Base-by-base conservation (phyloP, 768 basidiomycete genomes). In the Amanita inopinata region DNA sequence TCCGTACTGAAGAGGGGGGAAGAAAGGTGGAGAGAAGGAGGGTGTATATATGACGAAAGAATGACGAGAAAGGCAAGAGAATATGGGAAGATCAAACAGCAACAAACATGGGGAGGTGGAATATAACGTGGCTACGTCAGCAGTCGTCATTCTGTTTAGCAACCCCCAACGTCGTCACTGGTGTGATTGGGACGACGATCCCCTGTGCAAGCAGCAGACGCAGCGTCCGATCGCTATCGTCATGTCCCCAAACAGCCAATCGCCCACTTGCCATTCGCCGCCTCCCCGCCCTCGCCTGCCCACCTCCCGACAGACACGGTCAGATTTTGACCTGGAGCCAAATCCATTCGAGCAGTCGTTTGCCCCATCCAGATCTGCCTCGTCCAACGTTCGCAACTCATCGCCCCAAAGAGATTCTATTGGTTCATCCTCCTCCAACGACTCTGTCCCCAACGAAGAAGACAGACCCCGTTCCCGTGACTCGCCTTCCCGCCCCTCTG, bases 281-380 rank as follows among this genome's bases (percentile, higher is more conserved):
- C 50, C 53, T 5, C 34, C 53, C 6, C 49, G 49, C 37, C 30
- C 45, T n/a, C 38, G 40, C 48, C 51, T 55, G 49, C 49, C 53
- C 35, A 27, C 56, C n/a, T 49, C 57, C 18, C 64, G 69, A 25
- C 71, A 76, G 58, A 76, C 67, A 18, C 71, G 78, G 55, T 73
- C 73, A 11, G 81, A 83, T 55, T 80, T 85, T 59, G 66, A 71
- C 58, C 73, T 85, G 25, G 91, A 94, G 55, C 85, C 83, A 0
- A 94, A 94, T 57, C 91, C 92, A 0, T 96, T 96, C 56, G 94
- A 99, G 57, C 87, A 91, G 62, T 92, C 88, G 41, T 98, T 98
- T 59, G 80, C 83, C 25, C 64, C 63, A 19, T 57, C 66, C 35
- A 51, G 52, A 44, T 52, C 60, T 43, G 55, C 70, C 22, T 70